Evolutionary conservation across 371 early-diverging fungal species (phyloP).

Genomic region (Circinella umbellata): DNA sequence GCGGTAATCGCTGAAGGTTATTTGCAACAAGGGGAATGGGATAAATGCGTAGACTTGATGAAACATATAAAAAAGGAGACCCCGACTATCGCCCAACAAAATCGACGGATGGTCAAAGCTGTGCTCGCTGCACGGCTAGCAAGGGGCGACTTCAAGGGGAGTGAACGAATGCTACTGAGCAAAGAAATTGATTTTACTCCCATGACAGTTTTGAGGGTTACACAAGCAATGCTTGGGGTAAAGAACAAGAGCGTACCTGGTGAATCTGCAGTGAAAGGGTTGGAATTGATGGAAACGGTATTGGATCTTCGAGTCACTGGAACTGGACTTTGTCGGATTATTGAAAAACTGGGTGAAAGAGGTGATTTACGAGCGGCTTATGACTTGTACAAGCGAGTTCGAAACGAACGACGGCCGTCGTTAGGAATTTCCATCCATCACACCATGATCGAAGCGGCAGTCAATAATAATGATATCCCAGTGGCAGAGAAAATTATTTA

Average conservation of each 20-base stretch:
- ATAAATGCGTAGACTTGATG: slow-evolving; percentile 19
- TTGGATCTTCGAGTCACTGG: slow-evolving; percentile 27
- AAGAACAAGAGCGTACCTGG: slow-evolving; percentile 18
- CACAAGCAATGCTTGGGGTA: slow-evolving; percentile 19
- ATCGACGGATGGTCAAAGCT: slow-evolving; percentile 39
- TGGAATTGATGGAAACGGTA: slow-evolving; percentile 33
- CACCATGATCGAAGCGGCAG: slow-evolving; percentile 43
- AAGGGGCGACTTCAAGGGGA: slow-evolving; percentile 20
- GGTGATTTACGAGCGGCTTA: slow-evolving; percentile 32
- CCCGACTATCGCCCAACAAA: slow-evolving; percentile 2
- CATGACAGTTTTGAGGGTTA: slow-evolving; percentile 29
- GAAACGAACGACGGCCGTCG: slow-evolving; percentile 4
- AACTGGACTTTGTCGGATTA: slow-evolving; percentile 28
- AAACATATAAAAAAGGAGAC: slow-evolving; percentile 6
- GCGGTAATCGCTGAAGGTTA: slow-evolving; percentile 34
- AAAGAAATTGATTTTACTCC: slow-evolving; percentile 29
- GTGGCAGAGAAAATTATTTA: slow-evolving; percentile 35
- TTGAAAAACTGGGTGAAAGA: slow-evolving; percentile 35
- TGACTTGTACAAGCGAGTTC: slow-evolving; percentile 33
- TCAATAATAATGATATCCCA: slow-evolving; percentile 29
- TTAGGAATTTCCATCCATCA: slow-evolving; percentile 17
- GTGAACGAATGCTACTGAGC: slow-evolving; percentile 9
- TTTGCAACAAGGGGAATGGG: slow-evolving; percentile 30
- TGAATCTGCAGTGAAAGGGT: slow-evolving; percentile 1
- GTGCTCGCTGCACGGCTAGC: slow-evolving; percentile 24